phyloP scores from a whole-genome alignment of 441 rosid species.

The Gossypium laxum region DNA sequence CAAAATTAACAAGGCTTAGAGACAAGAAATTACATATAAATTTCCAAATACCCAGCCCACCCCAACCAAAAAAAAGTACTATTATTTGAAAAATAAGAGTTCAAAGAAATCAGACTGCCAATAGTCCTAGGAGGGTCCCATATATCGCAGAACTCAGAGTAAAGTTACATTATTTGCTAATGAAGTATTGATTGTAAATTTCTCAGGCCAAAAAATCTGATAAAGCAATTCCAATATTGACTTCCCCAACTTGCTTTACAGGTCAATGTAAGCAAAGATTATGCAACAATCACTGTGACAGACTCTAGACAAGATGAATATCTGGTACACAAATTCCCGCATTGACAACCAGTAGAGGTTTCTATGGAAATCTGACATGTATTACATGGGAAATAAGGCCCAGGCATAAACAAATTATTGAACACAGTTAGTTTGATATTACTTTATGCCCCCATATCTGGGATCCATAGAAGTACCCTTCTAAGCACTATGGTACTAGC shows the following conservation, averaged over 20 bases:
- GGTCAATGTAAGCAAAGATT: not conserved
- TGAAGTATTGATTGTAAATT: not conserved
- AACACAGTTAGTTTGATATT: not conserved
- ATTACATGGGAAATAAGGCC: not conserved
- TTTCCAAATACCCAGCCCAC: conserved; percentile 7
- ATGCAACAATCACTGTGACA: not conserved
- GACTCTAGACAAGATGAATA: not conserved
- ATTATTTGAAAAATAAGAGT: not conserved
- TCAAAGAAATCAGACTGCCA: not conserved
- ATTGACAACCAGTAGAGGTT: not conserved
- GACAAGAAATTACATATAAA: conserved; percentile 2
- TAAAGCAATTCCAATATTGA: not conserved
- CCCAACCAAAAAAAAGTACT: not conserved
- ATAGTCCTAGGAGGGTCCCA: not conserved
- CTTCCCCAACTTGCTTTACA: not conserved
- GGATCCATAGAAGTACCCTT: not conserved
- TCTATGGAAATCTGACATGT: not conserved
- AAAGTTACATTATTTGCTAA: not conserved
- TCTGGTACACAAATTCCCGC: not conserved
- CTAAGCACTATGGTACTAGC: not conserved
- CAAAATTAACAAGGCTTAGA: conserved; percentile 12
- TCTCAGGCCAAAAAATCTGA: not conserved
- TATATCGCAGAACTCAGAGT: conserved; percentile 3
- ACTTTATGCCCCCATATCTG: not conserved
- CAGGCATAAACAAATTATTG: not conserved